phyloP scores from a whole-genome alignment of 306 rosid species.

The Sophora flavescens region DNA sequence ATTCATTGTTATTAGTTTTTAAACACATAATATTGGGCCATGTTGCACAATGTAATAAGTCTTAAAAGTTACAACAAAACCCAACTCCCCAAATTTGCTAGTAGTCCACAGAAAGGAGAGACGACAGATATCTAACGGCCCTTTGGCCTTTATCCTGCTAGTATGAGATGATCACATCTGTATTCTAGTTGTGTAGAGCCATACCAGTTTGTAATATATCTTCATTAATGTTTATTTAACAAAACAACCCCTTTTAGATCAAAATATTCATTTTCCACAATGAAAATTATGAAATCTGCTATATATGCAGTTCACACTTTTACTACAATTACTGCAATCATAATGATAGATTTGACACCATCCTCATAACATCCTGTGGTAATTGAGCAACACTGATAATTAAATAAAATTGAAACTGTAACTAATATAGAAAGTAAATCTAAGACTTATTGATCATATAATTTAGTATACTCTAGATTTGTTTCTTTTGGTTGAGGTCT shows the following conservation, averaged over 20 bases:
- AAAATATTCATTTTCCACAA: conserved; percentile 30
- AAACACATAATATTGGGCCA: neutral
- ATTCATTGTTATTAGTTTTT: neutral
- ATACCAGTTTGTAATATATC: conserved; percentile 11
- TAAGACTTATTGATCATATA: conserved; percentile 40
- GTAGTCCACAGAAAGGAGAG: conserved; percentile 56
- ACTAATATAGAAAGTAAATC: conserved; percentile 32
- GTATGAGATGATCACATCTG: conserved; percentile 45
- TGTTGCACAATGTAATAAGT: conserved; percentile 45
- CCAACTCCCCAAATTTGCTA: conserved; percentile 63
- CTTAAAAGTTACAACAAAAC: conserved; percentile 58
- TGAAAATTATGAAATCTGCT: neutral
- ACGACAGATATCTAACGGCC: conserved; percentile 38
- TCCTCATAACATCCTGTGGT: neutral
- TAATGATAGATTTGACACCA: neutral
- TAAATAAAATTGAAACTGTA: conserved; percentile 30
- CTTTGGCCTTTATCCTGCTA: conserved; percentile 66
- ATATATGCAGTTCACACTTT: neutral
- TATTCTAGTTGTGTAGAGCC: neutral
- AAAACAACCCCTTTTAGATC: neutral
- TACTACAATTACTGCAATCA: neutral
- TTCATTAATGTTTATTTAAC: neutral
- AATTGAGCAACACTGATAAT: neutral
- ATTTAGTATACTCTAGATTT: conserved; percentile 17
- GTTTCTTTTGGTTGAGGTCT: conserved; percentile 1